phyloP scores from a whole-genome alignment of 345 rosid genomes.

The Clausena lansium region DNA sequence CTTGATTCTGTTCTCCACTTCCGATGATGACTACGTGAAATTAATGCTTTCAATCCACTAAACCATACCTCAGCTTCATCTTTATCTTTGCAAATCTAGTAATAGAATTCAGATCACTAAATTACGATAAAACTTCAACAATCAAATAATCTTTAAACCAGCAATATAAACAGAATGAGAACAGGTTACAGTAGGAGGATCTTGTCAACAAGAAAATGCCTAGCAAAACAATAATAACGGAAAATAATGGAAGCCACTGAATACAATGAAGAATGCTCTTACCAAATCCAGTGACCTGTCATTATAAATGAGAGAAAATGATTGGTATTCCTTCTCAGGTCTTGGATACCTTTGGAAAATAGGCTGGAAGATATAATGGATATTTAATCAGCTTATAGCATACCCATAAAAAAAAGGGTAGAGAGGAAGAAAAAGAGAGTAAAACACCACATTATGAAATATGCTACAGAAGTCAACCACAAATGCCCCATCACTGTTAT shows the following conservation, averaged over 20 bases:
- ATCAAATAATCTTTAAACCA: not conserved
- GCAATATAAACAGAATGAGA: not conserved
- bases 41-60: conserved; percentile 76
- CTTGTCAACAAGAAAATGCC: conserved; percentile 12
- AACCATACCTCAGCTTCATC: conserved; percentile 87
- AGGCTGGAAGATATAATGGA: conserved; percentile 54
- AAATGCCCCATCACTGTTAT: not conserved
- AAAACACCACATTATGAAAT: conserved; percentile 7
- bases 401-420: not conserved
- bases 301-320: conserved; percentile 92
- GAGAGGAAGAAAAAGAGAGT: not conserved
- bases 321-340: conserved; percentile 99
- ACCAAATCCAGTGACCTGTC: conserved; percentile 97
- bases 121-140: conserved; percentile 14
- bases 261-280: conserved; percentile 22
- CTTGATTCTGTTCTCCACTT: conserved; percentile 70
- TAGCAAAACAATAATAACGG: not conserved
- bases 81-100: conserved; percentile 80
- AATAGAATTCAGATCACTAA: conserved; percentile 9
- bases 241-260: conserved; percentile 8
- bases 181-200: conserved; percentile 1
- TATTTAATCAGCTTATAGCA: conserved; percentile 28
- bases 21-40: conserved; percentile 56
- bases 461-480: not conserved
- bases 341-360: conserved; percentile 97